A percentile compares a stretch with the other conserved stretches of the same genome.
Conservation (phyloP, 2,329 filamentous ascomycete species). For the Westerdykella ornata region DNA sequence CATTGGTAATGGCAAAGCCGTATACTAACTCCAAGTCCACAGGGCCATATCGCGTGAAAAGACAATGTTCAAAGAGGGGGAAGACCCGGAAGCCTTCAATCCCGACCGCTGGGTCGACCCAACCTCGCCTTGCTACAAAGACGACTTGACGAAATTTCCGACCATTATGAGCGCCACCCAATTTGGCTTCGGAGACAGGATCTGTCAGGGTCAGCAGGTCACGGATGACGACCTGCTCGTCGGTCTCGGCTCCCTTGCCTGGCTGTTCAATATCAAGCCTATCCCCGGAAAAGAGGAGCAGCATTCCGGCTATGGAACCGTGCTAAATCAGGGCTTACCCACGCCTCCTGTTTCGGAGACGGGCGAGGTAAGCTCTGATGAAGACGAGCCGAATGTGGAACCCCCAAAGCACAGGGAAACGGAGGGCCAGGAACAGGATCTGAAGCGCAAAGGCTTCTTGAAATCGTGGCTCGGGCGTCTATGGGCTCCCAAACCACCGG, state of each 20-base stretch:
- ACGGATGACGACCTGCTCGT: slow-evolving; percentile 40
- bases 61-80: slow-evolving; percentile 40
- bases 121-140: slow-evolving; percentile 48
- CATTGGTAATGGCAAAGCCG: background rate
- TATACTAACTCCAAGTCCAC: slow-evolving; percentile 8
- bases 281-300: slow-evolving; percentile 11
- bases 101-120: slow-evolving; percentile 57
- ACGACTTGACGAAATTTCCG: slow-evolving; percentile 46
- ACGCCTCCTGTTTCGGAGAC: too few relatives aligned
- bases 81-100: slow-evolving; percentile 62
- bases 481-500: too few relatives aligned
- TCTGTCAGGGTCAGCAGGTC: slow-evolving; percentile 40
- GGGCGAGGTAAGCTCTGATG: too few relatives aligned
- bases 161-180: slow-evolving; percentile 50
- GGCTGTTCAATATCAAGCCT: slow-evolving; percentile 40
- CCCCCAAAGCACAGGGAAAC: too few relatives aligned
- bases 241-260: slow-evolving; percentile 41
- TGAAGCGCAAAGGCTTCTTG: background rate
- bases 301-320: too few relatives aligned
- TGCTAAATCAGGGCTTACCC: too few relatives aligned
- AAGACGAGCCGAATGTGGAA: too few relatives aligned
- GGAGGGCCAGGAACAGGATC: background rate
- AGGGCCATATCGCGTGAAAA: slow-evolving; percentile 51
- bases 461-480: background rate
- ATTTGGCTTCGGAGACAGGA: slow-evolving; percentile 51